Evolutionary conservation across 176 grass and related monocot species (phyloP).

Genomic region (Zea luxurians): DNA sequence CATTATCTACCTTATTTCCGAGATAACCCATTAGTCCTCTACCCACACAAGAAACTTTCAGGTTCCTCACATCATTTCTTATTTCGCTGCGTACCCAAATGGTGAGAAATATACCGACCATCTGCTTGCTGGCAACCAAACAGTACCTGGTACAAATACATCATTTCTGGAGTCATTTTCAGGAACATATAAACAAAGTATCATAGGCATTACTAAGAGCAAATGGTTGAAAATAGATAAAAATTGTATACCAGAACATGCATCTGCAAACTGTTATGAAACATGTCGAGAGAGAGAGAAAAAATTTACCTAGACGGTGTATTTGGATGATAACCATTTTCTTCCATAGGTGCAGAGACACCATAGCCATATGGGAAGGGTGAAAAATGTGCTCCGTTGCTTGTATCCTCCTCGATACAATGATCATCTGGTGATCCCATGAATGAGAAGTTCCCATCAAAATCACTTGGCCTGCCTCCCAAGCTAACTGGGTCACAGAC

Average conservation of each 20-base stretch:
- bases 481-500: slow-evolving; percentile 67
- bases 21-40: slow-evolving; percentile 99
- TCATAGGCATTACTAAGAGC: not conserved
- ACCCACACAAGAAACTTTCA: slow-evolving; percentile 95
- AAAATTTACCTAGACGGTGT: slow-evolving; percentile 59
- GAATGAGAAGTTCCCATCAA: slow-evolving; percentile 56
- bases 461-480: slow-evolving; percentile 70
- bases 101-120: slow-evolving; percentile 98
- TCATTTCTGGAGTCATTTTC: slow-evolving; percentile 8
- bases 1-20: slow-evolving; percentile 78
- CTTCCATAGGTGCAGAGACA: slow-evolving; percentile 45
- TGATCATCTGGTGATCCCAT: slow-evolving; percentile 59
- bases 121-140: slow-evolving; percentile 96
- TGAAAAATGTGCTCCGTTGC: slow-evolving; percentile 44
- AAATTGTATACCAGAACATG: slow-evolving; percentile 1
- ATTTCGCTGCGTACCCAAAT: slow-evolving; percentile 86
- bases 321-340: slow-evolving; percentile 41
- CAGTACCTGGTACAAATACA: slow-evolving; percentile 62
- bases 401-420: slow-evolving; percentile 50
- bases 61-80: slow-evolving; percentile 79
- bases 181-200: slow-evolving; percentile 23
- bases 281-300: not conserved
- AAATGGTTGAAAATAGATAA: not conserved
- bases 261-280: not conserved
- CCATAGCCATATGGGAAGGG: slow-evolving; percentile 66